phyloP scores from a whole-genome alignment of 192 early-diverging fungal genomes.

The Coemansia biformis region DNA sequence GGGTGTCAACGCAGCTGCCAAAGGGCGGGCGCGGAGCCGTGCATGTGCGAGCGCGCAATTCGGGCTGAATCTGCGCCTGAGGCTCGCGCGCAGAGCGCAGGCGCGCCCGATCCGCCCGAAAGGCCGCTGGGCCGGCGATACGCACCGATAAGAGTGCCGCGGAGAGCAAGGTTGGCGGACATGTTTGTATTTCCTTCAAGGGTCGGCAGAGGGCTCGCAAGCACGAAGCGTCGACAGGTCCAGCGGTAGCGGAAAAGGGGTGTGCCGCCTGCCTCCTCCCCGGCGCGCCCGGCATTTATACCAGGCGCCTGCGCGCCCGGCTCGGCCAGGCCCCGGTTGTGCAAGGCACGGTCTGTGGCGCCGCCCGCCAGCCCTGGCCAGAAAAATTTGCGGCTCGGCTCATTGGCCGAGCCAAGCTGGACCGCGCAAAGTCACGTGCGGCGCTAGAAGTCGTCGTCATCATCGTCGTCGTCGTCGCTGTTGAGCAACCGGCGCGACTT shows the following conservation, averaged over 20 bases:
- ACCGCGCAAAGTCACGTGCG: too few relatives aligned
- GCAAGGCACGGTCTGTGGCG: too few relatives aligned
- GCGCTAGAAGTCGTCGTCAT: slow-evolving; percentile 7
- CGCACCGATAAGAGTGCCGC: slow-evolving; percentile 50
- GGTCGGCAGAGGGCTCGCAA: neutral
- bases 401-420: slow-evolving; percentile 7
- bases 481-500: slow-evolving; percentile 34
- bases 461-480: slow-evolving; percentile 36
- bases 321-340: neutral
- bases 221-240: slow-evolving; percentile 4
- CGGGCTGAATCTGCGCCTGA: too few relatives aligned
- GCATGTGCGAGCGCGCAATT: too few relatives aligned
- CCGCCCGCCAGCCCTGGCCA: neutral
- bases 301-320: slow-evolving; percentile 1
- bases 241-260: slow-evolving; percentile 9
- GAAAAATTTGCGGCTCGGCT: slow-evolving; percentile 51
- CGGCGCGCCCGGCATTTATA: neutral
- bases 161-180: slow-evolving; percentile 52
- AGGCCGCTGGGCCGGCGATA: too few relatives aligned
- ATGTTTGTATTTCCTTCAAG: slow-evolving; percentile 17
- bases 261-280: neutral
- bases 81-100: too few relatives aligned
- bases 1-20: too few relatives aligned
- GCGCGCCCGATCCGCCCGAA: too few relatives aligned
- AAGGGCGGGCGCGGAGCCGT: too few relatives aligned